A percentile compares a stretch with the other conserved stretches of the same genome.
phyloP scores from a whole-genome alignment of 2,329 filamentous ascomycete genomes.

The Alternaria brassicicola region DNA sequence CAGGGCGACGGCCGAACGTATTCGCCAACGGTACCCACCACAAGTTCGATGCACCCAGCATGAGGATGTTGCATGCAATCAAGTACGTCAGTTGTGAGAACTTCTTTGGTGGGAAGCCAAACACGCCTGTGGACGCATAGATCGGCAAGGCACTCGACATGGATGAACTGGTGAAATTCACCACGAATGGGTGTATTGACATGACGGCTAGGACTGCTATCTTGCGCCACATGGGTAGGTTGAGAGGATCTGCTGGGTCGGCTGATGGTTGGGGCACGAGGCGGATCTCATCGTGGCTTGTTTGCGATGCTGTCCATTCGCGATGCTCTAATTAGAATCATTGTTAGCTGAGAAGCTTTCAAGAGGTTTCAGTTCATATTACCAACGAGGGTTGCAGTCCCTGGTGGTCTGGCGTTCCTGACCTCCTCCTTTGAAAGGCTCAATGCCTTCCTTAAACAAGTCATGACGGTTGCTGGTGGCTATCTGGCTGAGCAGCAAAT shows the following conservation, averaged over 20 bases:
- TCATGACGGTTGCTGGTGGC: conserved; percentile 30
- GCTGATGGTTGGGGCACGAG: conserved; percentile 49
- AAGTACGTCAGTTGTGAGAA: conserved; percentile 47
- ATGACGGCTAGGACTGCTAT: conserved; percentile 44
- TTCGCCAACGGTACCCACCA: conserved; percentile 52
- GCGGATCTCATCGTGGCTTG: conserved; percentile 44
- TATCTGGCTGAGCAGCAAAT: background rate
- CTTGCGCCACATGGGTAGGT: conserved; percentile 49
- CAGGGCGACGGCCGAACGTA: conserved; percentile 49
- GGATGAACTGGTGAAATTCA: conserved; percentile 47
- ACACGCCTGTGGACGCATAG: conserved; percentile 40
- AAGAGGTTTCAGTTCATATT: conserved; percentile 3
- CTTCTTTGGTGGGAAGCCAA: conserved; percentile 37
- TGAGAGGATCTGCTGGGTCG: conserved; percentile 51
- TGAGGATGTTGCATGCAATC: conserved; percentile 48
- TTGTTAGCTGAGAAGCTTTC: background rate
- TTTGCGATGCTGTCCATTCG: conserved; percentile 40
- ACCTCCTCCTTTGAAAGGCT: conserved; percentile 50
- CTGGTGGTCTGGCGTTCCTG: conserved; percentile 47
- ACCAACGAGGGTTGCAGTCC: conserved; percentile 50
- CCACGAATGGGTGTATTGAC: conserved; percentile 47
- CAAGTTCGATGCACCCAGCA: conserved; percentile 49
- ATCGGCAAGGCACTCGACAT: conserved; percentile 47
- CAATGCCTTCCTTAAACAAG: conserved; percentile 45
- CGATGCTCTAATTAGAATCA: conserved; percentile 29